A percentile compares a stretch with the other conserved stretches of the same genome.
Evolutionary conservation across 2,329 filamentous ascomycete species (phyloP).

Genomic region (Phialocephala sp.): DNA sequence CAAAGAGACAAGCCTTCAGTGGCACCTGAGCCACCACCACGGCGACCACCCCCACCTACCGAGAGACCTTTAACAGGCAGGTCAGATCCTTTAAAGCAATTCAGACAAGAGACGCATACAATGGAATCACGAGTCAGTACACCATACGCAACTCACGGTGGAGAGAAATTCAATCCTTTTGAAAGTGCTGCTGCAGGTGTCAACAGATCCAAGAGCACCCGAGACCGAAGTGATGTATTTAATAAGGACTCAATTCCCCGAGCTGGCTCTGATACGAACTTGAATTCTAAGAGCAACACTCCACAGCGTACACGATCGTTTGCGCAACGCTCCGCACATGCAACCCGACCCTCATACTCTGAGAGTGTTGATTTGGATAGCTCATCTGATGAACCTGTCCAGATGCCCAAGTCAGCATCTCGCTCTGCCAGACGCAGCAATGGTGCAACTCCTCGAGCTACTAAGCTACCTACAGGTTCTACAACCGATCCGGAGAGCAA

Average conservation of each 20-base stretch:
- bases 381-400: slow-evolving; percentile 27
- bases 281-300: slow-evolving; percentile 23
- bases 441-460: slow-evolving; percentile 20
- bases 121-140: slow-evolving; percentile 61
- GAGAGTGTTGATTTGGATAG: slow-evolving; percentile 18
- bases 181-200: slow-evolving; percentile 47
- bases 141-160: slow-evolving; percentile 60
- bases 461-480: slow-evolving; percentile 11
- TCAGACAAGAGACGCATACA: slow-evolving; percentile 46
- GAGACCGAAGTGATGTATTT: slow-evolving; percentile 23
- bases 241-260: slow-evolving; percentile 28
- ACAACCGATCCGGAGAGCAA: slow-evolving; percentile 13
- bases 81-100: slow-evolving; percentile 54
- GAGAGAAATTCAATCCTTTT: slow-evolving; percentile 65
- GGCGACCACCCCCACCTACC: slow-evolving; percentile 21
- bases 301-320: slow-evolving; percentile 29
- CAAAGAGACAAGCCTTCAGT: slow-evolving; percentile 33
- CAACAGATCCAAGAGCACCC: slow-evolving; percentile 42
- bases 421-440: slow-evolving; percentile 20
- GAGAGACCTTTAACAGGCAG: slow-evolving; percentile 43
- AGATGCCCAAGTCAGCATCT: slow-evolving; percentile 18
- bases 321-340: slow-evolving; percentile 20
- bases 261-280: slow-evolving; percentile 39
- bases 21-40: slow-evolving; percentile 36
- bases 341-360: slow-evolving; percentile 4